These are phyloP conservation scores for Auricularia heimuer DNA, from an alignment of 768 basidiomycete genomes.

Conservation along the genomic window DNA sequence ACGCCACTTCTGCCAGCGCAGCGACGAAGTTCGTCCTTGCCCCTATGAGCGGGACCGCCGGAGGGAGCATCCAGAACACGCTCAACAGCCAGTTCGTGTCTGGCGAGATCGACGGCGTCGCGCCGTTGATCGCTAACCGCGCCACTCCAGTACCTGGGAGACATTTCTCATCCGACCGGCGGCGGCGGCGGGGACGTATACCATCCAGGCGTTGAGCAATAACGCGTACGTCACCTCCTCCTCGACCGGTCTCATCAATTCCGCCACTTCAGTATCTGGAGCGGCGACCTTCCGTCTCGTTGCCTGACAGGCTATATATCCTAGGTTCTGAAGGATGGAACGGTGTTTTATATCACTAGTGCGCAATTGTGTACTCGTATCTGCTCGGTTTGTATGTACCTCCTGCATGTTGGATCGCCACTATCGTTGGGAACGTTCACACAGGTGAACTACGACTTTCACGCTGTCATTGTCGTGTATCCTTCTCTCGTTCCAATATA, in stretches of 20 bases:
- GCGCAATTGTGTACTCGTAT: too few species aligned
- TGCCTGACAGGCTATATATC: too few species aligned
- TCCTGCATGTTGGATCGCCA: too few species aligned
- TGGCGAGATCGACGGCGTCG: constrained; percentile 22
- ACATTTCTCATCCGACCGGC: constrained; percentile 20
- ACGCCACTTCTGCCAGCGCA: constrained; percentile 12
- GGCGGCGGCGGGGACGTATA: constrained; percentile 21
- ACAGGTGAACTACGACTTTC: too few species aligned
- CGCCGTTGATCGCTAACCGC: constrained; percentile 21
- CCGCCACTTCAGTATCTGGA: not conserved
- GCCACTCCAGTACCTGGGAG: constrained; percentile 20
- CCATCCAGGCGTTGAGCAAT: constrained; percentile 24
- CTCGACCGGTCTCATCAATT: not conserved
- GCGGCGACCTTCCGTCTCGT: not conserved
- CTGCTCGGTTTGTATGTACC: too few species aligned
- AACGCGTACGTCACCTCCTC: constrained; percentile 15
- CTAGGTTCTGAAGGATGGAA: too few species aligned
- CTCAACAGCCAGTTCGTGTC: constrained; percentile 22
- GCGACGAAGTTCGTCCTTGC: constrained; percentile 20
- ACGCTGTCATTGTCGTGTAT: too few species aligned
- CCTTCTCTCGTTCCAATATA: too few species aligned
- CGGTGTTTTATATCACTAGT: too few species aligned
- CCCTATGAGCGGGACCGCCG: constrained; percentile 17
- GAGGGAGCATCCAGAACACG: constrained; percentile 14
- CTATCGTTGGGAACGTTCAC: too few species aligned